Base-by-base conservation (phyloP, 1,284 basidiomycete genomes). In the Moesziomyces parantarcticus region DNA sequence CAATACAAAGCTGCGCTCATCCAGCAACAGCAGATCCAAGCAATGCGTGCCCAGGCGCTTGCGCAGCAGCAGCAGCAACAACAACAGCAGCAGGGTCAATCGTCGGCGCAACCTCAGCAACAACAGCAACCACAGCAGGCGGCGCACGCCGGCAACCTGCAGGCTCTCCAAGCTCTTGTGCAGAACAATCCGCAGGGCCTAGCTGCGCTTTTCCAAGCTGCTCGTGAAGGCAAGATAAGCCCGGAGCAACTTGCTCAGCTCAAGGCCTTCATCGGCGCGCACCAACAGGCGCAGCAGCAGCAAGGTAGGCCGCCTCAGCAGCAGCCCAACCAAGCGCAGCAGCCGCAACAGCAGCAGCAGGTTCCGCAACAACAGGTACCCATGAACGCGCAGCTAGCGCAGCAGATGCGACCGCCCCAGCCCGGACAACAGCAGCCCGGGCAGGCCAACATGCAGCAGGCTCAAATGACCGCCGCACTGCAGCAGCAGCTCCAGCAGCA, bases 121-220 rank as follows among this genome's bases (percentile, higher is more conserved):
- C 56, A 48, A 22, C 43, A 47, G 16, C 68, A 52, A 49, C 64
- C 45, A 20, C 64, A 51, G n/a, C 63, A 49, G 39, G 54, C 58
- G 40, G 44, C 36, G 16, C 62, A 66, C n/a, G 62, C 62, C 1
- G 56, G 51, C 20, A 69, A 50, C 20, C 40, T 79, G 25, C 77
- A 79, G 40, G 73, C 70, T 3, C 46, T 79, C 16, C 73, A 77
- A 45, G 67, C 72, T 10, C 47, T 76, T 36, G 67, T 79, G 13
- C 72, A 77, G 43, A 79, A 77, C 66, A 80, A 75, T 25, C 79
- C 77, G 29, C 75, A 78, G 46, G 68, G 75, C 11, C 56, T 79
- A 34, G 57, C 68, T 32, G 77, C 77, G 9, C 54, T 77, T 44
- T 73, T 78, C 9, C 74, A 79, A 21, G 77, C 75, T 9, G 77